These are phyloP conservation scores for Clausena lansium DNA, from an alignment of 345 rosid genomes.

Conservation along the genomic window DNA sequence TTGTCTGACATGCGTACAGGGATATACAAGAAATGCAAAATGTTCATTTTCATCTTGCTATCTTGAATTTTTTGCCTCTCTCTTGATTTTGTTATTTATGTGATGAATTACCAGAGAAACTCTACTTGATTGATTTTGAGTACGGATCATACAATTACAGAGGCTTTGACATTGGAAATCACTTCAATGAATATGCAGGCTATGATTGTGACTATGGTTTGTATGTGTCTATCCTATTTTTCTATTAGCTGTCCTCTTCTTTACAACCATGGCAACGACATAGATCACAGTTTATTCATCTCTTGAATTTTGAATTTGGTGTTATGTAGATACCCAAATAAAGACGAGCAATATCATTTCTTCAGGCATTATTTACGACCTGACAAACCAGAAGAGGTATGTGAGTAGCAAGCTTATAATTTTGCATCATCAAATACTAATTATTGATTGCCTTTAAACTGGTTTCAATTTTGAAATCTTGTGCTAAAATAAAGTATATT, in stretches of 20 bases:
- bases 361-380: slow-evolving; percentile 80
- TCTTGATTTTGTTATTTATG: slow-evolving; percentile 21
- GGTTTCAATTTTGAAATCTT: background rate
- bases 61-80: background rate
- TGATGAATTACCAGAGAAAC: slow-evolving; percentile 54
- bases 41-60: background rate
- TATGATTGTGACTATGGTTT: slow-evolving; percentile 87
- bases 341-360: slow-evolving; percentile 82
- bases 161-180: slow-evolving; percentile 94
- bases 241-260: slow-evolving; percentile 12
- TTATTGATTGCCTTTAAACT: background rate
- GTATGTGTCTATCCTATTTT: slow-evolving; percentile 42
- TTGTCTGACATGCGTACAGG: background rate
- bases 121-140: slow-evolving; percentile 91
- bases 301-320: slow-evolving; percentile 16
- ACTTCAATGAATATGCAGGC: slow-evolving; percentile 94
- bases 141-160: slow-evolving; percentile 91
- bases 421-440: background rate
- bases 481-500: background rate
- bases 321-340: slow-evolving; percentile 66
- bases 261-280: background rate
- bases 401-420: background rate
- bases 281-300: slow-evolving; percentile 10
- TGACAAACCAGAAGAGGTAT: slow-evolving; percentile 69
- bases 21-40: background rate